Conservation (phyloP, 2,329 filamentous ascomycete species). For the Endoconidiophora polonica region DNA sequence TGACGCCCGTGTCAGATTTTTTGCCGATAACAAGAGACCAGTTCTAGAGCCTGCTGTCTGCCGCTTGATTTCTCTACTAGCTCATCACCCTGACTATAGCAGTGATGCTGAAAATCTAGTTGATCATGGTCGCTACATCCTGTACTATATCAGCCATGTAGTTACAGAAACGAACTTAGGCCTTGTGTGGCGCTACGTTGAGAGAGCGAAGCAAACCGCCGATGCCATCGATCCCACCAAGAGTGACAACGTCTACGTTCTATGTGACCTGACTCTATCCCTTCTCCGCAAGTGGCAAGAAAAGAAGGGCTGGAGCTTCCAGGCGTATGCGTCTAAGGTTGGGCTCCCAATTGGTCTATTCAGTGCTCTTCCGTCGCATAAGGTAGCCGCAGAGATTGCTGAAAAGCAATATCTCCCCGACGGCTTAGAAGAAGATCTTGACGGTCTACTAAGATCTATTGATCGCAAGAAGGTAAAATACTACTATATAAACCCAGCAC, state of each 20-base stretch:
- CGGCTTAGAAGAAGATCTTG: slow-evolving; percentile 57
- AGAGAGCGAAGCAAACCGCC: slow-evolving; percentile 76
- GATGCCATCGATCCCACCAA: slow-evolving; percentile 55
- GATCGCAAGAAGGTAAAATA: slow-evolving; percentile 54
- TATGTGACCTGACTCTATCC: slow-evolving; percentile 74
- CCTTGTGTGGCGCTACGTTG: slow-evolving; percentile 79
- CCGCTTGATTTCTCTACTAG: slow-evolving; percentile 70
- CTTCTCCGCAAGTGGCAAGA: slow-evolving; percentile 78
- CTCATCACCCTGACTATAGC: slow-evolving; percentile 84
- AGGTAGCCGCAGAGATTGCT: slow-evolving; percentile 67
- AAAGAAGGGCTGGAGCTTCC: slow-evolving; percentile 68
- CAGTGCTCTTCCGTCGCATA: slow-evolving; percentile 55
- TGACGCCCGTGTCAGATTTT: slow-evolving; percentile 57
- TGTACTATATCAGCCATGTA: slow-evolving; percentile 74
- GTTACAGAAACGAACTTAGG: slow-evolving; percentile 76
- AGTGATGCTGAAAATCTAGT: slow-evolving; percentile 48
- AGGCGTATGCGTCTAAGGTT: slow-evolving; percentile 67
- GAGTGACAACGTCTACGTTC: slow-evolving; percentile 63
- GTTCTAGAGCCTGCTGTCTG: slow-evolving; percentile 69
- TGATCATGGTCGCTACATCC: slow-evolving; percentile 73
- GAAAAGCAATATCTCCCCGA: slow-evolving; percentile 72
- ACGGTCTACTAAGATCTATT: slow-evolving; percentile 44
- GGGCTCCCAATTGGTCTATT: slow-evolving; percentile 69
- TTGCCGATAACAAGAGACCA: slow-evolving; percentile 40
- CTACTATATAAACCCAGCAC: not conserved